A percentile compares a stretch with the other conserved stretches of the same genome.
Evolutionary conservation across 2,329 filamentous ascomycete species (phyloP).

Genomic region (Didymella sp.): DNA sequence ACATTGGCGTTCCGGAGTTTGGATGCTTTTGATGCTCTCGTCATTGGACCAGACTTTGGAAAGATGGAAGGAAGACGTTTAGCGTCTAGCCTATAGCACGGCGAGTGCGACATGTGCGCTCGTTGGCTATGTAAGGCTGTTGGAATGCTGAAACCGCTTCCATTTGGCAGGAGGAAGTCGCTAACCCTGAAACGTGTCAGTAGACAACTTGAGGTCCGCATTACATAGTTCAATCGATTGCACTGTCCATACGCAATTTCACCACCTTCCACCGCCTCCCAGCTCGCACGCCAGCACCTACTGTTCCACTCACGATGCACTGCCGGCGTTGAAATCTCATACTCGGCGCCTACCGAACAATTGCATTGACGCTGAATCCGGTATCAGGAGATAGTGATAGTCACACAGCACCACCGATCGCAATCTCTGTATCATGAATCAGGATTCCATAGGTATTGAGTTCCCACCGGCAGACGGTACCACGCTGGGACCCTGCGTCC

Average conservation of each 20-base stretch:
- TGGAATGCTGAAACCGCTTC: conserved; percentile 22
- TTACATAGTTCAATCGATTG: conserved; percentile 22
- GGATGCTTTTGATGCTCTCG: conserved; percentile 1
- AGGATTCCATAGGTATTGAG: conserved; percentile 5
- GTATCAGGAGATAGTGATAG: conserved; percentile 7
- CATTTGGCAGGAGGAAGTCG: conserved; percentile 14
- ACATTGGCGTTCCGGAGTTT: conserved; percentile 17
- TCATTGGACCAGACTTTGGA: not conserved
- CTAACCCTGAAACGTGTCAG: conserved; percentile 18
- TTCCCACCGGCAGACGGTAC: not conserved
- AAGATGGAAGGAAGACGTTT: conserved; percentile 2
- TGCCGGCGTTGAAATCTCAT: not conserved
- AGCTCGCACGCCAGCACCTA: not conserved
- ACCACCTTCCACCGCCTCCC: conserved; percentile 3
- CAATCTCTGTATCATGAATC: conserved; percentile 4
- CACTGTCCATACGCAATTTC: conserved; percentile 18
- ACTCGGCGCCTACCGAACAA: conserved; percentile 19
- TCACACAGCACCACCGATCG: conserved; percentile 4
- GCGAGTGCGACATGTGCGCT: conserved; percentile 8
- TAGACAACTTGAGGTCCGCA: conserved; percentile 18
- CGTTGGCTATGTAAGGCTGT: conserved; percentile 17
- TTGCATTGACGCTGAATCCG: conserved; percentile 7
- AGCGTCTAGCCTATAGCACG: conserved; percentile 13
- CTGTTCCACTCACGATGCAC: not conserved
- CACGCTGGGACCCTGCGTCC: conserved; percentile 8